phyloP scores from a whole-genome alignment of 2,329 filamentous ascomycete genomes.

The Graphiopsis chlorocephala region DNA sequence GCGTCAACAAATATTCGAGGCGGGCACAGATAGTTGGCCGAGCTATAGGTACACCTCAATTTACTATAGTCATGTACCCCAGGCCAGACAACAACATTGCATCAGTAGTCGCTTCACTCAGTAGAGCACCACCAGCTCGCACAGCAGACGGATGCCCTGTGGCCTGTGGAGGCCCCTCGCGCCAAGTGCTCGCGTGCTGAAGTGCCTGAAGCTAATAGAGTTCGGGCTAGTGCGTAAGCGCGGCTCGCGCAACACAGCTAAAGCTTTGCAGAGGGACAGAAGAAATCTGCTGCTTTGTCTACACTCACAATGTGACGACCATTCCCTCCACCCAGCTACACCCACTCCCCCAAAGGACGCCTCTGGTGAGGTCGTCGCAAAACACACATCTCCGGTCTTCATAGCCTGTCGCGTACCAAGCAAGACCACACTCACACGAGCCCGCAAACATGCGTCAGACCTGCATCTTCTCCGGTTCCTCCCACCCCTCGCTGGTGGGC shows the following conservation, averaged over 20 bases:
- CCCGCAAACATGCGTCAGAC: slow-evolving; percentile 59
- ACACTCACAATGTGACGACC: slow-evolving; percentile 5
- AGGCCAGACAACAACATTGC: neutral
- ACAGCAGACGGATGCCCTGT: too few species aligned
- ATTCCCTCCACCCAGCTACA: slow-evolving; percentile 6
- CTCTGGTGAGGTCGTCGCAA: slow-evolving; percentile 23
- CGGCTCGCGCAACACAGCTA: neutral
- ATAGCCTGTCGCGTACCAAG: neutral
- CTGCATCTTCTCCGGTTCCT: slow-evolving; percentile 66
- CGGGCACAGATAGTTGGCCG: neutral
- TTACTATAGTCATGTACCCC: neutral
- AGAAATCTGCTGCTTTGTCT: neutral
- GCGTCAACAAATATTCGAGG: neutral
- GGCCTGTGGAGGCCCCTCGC: neutral
- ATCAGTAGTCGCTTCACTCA: too few species aligned
- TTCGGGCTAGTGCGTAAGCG: neutral
- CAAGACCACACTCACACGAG: neutral
- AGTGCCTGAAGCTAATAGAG: neutral
- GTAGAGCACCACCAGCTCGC: too few species aligned
- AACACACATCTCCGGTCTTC: slow-evolving; percentile 1
- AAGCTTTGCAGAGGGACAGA: slow-evolving; percentile 1
- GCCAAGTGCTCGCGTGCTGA: slow-evolving; percentile 3
- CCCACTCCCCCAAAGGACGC: slow-evolving; percentile 19
- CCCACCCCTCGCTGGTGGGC: slow-evolving; percentile 62
- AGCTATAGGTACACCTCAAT: neutral